Evolutionary conservation across 2,329 filamentous ascomycete genomes (phyloP).

Genomic region (Aspergillus sp.): DNA sequence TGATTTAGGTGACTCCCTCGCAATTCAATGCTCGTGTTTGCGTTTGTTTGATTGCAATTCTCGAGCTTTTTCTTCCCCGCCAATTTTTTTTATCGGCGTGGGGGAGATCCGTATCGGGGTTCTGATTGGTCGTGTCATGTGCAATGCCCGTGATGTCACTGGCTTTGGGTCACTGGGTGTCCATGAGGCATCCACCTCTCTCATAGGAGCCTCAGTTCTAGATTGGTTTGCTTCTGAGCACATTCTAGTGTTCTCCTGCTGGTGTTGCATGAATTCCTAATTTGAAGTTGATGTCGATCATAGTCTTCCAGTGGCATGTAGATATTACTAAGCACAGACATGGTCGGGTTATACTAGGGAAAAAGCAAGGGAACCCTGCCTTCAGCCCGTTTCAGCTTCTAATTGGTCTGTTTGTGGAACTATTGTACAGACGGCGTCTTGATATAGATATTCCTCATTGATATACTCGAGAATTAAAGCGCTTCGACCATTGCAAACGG

Average conservation of each 20-base stretch:
- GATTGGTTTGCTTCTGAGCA: neutral
- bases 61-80: conserved; percentile 23
- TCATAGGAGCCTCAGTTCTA: neutral
- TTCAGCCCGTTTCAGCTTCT: neutral
- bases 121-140: conserved; percentile 13
- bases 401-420: neutral
- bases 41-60: neutral
- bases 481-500: neutral
- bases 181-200: neutral
- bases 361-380: neutral
- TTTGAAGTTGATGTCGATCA: too few relatives aligned
- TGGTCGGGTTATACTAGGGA: neutral
- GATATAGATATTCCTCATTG: neutral
- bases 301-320: neutral
- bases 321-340: neutral
- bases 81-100: conserved; percentile 20
- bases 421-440: neutral
- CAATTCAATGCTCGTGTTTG: neutral
- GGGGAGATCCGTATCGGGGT: conserved; percentile 13
- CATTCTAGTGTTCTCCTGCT: neutral
- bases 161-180: neutral
- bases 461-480: neutral
- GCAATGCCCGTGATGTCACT: conserved; percentile 14
- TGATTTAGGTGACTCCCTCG: neutral
- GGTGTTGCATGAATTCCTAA: neutral